phyloP scores from a whole-genome alignment of 1,284 basidiomycete genomes.

The Cystobasidium pallidum region DNA sequence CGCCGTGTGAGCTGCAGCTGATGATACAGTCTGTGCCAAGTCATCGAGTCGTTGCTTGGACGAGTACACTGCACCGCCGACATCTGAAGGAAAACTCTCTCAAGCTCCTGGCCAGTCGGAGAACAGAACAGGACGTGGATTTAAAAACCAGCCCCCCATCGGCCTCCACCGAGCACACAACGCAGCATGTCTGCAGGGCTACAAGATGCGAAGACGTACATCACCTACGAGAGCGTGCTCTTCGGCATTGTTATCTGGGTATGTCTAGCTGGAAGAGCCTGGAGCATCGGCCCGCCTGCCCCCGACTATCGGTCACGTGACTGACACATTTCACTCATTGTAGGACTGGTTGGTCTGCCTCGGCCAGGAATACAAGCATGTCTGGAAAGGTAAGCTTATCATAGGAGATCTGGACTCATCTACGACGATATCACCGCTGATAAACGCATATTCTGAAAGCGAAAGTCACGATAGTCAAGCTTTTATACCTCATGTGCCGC shows the following conservation, averaged over 20 bases:
- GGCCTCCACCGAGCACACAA: not conserved
- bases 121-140: too few species aligned
- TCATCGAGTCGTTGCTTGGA: too few species aligned
- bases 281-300: not conserved
- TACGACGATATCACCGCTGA: not conserved
- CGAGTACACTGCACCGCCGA: too few species aligned
- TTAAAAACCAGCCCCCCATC: not conserved
- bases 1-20: too few species aligned
- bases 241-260: slow-evolving; percentile 40
- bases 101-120: too few species aligned
- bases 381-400: slow-evolving; percentile 31
- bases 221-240: slow-evolving; percentile 35
- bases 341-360: slow-evolving; percentile 37
- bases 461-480: slow-evolving; percentile 17
- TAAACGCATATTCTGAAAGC: not conserved
- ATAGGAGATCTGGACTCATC: too few species aligned
- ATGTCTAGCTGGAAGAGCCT: not conserved
- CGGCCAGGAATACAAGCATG: slow-evolving; percentile 31
- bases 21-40: too few species aligned
- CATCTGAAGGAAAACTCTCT: too few species aligned
- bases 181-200: not conserved
- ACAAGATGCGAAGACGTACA: not conserved
- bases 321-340: too few species aligned
- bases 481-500: slow-evolving; percentile 27
- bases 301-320: not conserved